Conservation (phyloP, 257 asterid species). For the Dorcoceras hygrometricum region DNA sequence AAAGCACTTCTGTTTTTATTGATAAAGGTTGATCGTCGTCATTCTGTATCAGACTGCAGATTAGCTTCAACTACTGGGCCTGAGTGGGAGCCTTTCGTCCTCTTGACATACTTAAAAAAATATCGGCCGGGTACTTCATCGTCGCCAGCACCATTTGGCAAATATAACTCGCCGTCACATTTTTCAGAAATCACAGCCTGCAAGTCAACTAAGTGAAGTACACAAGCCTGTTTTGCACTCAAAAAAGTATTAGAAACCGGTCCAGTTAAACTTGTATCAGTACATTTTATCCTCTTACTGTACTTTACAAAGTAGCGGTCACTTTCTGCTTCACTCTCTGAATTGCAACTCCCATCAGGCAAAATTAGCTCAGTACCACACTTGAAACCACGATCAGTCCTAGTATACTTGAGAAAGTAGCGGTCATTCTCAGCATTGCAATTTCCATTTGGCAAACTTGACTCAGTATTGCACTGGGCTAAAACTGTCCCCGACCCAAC, state of each 20-base stretch:
- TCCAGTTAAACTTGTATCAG: slow-evolving; percentile 25
- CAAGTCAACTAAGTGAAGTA: slow-evolving; percentile 23
- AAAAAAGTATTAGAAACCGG: slow-evolving; percentile 15
- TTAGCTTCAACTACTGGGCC: slow-evolving; percentile 27
- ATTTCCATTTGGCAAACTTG: slow-evolving; percentile 29
- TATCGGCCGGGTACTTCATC: slow-evolving; percentile 27
- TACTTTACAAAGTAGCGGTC: slow-evolving; percentile 48
- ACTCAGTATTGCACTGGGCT: slow-evolving; percentile 27
- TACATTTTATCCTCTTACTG: slow-evolving; percentile 36
- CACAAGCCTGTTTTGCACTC: slow-evolving; percentile 26
- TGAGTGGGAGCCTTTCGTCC: slow-evolving; percentile 31
- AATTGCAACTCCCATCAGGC: slow-evolving; percentile 30
- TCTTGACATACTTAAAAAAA: slow-evolving; percentile 35
- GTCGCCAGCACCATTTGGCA: slow-evolving; percentile 24
- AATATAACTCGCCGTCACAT: slow-evolving; percentile 23
- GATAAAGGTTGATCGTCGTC: slow-evolving; percentile 10
- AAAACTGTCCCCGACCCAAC: slow-evolving; percentile 8
- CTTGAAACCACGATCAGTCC: slow-evolving; percentile 20
- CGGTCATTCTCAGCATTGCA: slow-evolving; percentile 32
- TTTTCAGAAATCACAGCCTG: slow-evolving; percentile 22
- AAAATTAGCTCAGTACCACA: slow-evolving; percentile 27
- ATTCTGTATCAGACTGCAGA: slow-evolving; percentile 26
- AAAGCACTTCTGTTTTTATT: slow-evolving; percentile 9
- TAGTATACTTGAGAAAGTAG: slow-evolving; percentile 40
- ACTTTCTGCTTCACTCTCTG: slow-evolving; percentile 30